Evolutionary conservation across 805 yeast species (phyloP).

Genomic region (Wickerhamomyces queroliae): DNA sequence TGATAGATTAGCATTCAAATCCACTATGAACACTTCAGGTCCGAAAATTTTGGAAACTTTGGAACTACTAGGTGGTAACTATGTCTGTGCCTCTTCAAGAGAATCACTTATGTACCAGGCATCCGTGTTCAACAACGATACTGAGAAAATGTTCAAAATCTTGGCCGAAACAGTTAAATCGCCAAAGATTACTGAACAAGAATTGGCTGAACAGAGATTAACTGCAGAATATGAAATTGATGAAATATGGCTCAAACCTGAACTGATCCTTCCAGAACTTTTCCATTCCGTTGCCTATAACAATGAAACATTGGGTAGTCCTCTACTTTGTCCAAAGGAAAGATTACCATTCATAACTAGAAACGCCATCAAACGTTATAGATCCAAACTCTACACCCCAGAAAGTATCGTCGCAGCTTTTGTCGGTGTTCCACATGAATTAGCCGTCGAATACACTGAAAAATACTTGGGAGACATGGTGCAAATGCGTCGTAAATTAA

Average conservation of each 20-base stretch:
- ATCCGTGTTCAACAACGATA: conserved; percentile 83
- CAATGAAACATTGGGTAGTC: conserved; percentile 74
- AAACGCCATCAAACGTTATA: conserved; percentile 51
- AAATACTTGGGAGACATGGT: conserved; percentile 61
- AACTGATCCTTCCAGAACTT: conserved; percentile 82
- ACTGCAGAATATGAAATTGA: conserved; percentile 78
- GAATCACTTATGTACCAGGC: conserved; percentile 94
- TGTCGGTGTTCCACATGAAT: conserved; percentile 73
- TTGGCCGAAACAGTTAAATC: conserved; percentile 71
- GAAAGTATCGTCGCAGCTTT: conserved; percentile 80
- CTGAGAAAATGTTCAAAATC: conserved; percentile 69
- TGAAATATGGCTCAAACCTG: conserved; percentile 81
- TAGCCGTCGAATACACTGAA: conserved; percentile 59
- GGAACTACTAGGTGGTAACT: conserved; percentile 86
- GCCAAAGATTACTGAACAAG: conserved; percentile 65
- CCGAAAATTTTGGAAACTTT: conserved; percentile 68
- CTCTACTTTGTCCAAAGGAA: conserved; percentile 76
- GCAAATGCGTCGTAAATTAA: conserved; percentile 22
- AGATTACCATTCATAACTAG: conserved; percentile 50
- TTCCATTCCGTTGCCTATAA: conserved; percentile 78
- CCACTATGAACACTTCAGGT: conserved; percentile 54
- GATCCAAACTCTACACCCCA: conserved; percentile 66
- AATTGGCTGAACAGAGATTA: conserved; percentile 63
- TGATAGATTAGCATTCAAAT: conserved; percentile 82
- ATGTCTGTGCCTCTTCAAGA: conserved; percentile 87